These are phyloP conservation scores for Boletus subcaerulescens DNA, from an alignment of 768 basidiomycete genomes.

Conservation along the genomic window DNA sequence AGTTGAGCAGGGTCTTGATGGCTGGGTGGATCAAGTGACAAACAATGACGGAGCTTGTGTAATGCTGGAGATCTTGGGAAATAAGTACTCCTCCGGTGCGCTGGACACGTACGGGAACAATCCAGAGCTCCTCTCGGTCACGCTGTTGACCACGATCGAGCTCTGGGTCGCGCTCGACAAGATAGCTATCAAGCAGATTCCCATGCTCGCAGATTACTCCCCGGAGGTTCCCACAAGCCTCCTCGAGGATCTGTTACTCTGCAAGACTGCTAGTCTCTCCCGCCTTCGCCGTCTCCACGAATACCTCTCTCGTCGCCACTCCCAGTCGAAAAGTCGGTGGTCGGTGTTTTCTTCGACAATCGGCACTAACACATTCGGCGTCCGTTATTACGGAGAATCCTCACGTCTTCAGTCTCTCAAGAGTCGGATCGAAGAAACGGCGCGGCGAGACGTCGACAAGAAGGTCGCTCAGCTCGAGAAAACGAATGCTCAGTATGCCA, in stretches of 20 bases:
- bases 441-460: slow-evolving; percentile 13
- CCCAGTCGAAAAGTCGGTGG: slow-evolving; percentile 21
- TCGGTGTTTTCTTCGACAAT: slow-evolving; percentile 36
- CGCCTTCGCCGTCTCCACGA: slow-evolving; percentile 27
- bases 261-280: slow-evolving; percentile 24
- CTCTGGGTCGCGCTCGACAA: slow-evolving; percentile 50
- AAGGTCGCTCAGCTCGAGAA: slow-evolving; percentile 32
- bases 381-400: slow-evolving; percentile 35
- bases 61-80: slow-evolving; percentile 27
- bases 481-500: slow-evolving; percentile 20
- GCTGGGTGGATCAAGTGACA: slow-evolving; percentile 30
- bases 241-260: slow-evolving; percentile 43
- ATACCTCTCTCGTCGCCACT: slow-evolving; percentile 34
- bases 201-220: slow-evolving; percentile 43
- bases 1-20: slow-evolving; percentile 30
- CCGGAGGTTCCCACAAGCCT: slow-evolving; percentile 41
- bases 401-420: slow-evolving; percentile 25
- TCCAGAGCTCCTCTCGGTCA: slow-evolving; percentile 37
- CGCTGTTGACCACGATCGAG: slow-evolving; percentile 44
- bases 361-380: slow-evolving; percentile 26
- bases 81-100: slow-evolving; percentile 27
- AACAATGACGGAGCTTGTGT: slow-evolving; percentile 22
- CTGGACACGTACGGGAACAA: slow-evolving; percentile 28
- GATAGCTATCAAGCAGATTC: slow-evolving; percentile 30
- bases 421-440: slow-evolving; percentile 29